phyloP scores from a whole-genome alignment of 2,329 filamentous ascomycete species.

The Stylonectria norvegica region DNA sequence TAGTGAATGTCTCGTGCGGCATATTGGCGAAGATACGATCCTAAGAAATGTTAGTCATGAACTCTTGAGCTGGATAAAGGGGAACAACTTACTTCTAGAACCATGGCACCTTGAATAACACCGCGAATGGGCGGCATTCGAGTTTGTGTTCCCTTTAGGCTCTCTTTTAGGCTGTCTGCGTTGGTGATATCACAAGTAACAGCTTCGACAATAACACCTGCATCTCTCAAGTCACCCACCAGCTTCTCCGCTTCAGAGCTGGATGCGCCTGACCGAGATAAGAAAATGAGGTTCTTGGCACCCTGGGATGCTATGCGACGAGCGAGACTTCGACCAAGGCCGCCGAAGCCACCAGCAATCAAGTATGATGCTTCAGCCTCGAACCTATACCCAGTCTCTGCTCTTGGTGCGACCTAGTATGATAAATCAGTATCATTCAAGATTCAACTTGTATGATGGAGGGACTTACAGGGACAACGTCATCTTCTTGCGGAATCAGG shows the following conservation, averaged over 20 bases:
- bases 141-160: slow-evolving; percentile 8
- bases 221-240: neutral
- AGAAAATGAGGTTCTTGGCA: slow-evolving; percentile 28
- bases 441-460: too few relatives aligned
- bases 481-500: neutral
- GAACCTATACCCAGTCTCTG: too few relatives aligned
- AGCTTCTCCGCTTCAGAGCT: neutral
- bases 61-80: too few relatives aligned
- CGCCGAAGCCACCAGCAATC: slow-evolving; percentile 23
- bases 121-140: slow-evolving; percentile 17
- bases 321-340: slow-evolving; percentile 22
- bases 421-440: too few relatives aligned
- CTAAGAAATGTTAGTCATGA: too few relatives aligned
- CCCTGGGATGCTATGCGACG: slow-evolving; percentile 13
- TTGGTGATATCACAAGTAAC: slow-evolving; percentile 18
- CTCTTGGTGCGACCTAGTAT: too few relatives aligned
- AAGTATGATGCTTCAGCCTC: slow-evolving; percentile 14
- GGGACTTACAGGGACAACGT: neutral
- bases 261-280: neutral
- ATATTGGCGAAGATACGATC: too few relatives aligned
- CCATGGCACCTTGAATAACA: slow-evolving; percentile 29
- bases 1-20: too few relatives aligned
- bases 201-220: neutral
- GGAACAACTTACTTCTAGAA: slow-evolving; percentile 15
- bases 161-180: too few relatives aligned